A percentile compares a stretch with the other conserved stretches of the same genome.
Evolutionary conservation across 768 basidiomycete genomes (phyloP).

Genomic region (Podaxis sp.): DNA sequence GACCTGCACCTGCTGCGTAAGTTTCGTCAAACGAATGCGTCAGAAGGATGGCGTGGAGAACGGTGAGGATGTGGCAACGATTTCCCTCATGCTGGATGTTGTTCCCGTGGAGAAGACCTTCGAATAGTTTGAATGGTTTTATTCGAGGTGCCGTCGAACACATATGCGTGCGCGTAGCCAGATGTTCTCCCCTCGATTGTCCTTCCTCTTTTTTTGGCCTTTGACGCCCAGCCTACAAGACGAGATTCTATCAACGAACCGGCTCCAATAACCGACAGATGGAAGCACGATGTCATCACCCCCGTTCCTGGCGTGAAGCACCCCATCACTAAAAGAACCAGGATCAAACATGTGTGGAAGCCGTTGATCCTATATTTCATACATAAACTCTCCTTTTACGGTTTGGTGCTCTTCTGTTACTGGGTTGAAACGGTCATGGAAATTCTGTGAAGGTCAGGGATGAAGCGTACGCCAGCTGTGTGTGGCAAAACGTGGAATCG

Average conservation of each 20-base stretch:
- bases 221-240: neutral
- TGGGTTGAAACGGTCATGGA: neutral
- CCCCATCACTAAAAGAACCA: neutral
- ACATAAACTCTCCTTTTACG: neutral
- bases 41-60: neutral
- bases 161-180: too few species aligned
- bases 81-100: neutral
- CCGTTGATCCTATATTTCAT: neutral
- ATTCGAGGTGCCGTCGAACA: too few species aligned
- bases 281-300: neutral
- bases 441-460: neutral
- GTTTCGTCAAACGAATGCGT: neutral
- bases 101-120: neutral
- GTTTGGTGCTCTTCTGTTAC: neutral
- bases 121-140: too few species aligned
- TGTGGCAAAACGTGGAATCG: neutral
- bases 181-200: too few species aligned
- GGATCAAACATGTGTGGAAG: conserved; percentile 8
- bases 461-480: neutral
- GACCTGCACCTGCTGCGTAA: neutral
- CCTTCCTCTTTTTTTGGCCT: too few species aligned
- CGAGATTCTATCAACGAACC: neutral
- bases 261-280: neutral
- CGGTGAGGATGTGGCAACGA: neutral
- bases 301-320: neutral